These are phyloP conservation scores for Simplicillium sp. DNA, from an alignment of 2,329 filamentous ascomycete genomes.

Conservation along the genomic window DNA sequence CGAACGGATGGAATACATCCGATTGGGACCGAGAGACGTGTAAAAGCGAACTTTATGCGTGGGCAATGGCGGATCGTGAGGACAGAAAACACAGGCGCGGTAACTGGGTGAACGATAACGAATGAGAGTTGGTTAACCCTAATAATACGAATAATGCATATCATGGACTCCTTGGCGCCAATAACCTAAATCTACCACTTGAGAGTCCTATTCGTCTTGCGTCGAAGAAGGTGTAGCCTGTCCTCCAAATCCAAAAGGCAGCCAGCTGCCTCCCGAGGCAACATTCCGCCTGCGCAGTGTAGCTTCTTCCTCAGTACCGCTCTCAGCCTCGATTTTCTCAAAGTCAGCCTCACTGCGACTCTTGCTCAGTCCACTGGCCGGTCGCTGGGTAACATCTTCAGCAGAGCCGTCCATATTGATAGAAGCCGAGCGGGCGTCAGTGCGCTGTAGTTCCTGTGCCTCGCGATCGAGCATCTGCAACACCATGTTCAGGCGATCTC, in stretches of 20 bases:
- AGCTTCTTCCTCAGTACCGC: slow-evolving; percentile 45
- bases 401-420: slow-evolving; percentile 15
- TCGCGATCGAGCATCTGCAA: slow-evolving; percentile 73
- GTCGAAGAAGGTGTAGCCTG: slow-evolving; percentile 8
- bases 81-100: too few species aligned
- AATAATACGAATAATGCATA: too few species aligned
- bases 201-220: slow-evolving; percentile 22
- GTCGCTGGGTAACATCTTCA: slow-evolving; percentile 27
- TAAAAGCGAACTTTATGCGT: too few species aligned
- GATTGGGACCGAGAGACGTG: too few species aligned
- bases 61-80: too few species aligned
- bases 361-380: slow-evolving; percentile 56
- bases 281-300: slow-evolving; percentile 21
- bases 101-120: too few species aligned
- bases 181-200: too few species aligned
- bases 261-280: slow-evolving; percentile 30
- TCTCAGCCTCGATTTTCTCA: slow-evolving; percentile 76
- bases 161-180: too few species aligned
- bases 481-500: slow-evolving; percentile 65
- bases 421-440: slow-evolving; percentile 16
- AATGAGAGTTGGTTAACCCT: too few species aligned
- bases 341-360: slow-evolving; percentile 84
- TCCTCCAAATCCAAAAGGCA: slow-evolving; percentile 37
- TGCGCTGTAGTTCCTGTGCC: slow-evolving; percentile 49
- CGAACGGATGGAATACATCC: too few species aligned